Conservation (phyloP, 371 early-diverging fungal genomes). For the Mortierella sp. region DNA sequence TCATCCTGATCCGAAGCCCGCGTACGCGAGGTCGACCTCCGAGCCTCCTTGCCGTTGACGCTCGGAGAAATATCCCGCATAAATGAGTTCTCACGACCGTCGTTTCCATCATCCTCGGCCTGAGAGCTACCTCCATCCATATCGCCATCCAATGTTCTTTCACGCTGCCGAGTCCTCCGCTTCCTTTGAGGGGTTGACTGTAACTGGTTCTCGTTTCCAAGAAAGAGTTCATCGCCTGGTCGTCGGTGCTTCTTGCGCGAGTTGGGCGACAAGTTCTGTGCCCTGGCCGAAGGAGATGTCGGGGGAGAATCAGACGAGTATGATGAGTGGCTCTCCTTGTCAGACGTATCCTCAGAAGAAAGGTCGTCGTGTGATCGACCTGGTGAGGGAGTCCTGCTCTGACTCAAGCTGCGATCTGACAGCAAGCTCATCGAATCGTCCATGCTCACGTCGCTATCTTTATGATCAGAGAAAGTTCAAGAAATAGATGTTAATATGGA, state of each 20-base stretch:
- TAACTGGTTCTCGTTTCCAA: conserved; percentile 21
- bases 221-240: conserved; percentile 46
- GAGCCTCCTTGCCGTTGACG: conserved; percentile 20
- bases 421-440: conserved; percentile 46
- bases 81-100: conserved; percentile 7
- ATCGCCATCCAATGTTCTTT: conserved; percentile 26
- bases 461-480: neutral
- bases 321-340: conserved; percentile 31
- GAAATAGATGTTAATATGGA: neutral
- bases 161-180: neutral
- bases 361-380: conserved; percentile 18
- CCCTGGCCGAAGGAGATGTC: neutral
- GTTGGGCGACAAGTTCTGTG: conserved; percentile 25
- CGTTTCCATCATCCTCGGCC: conserved; percentile 28
- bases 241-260: conserved; percentile 33
- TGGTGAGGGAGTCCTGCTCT: conserved; percentile 37
- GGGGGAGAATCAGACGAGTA: conserved; percentile 25
- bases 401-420: conserved; percentile 34
- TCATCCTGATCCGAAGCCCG: conserved; percentile 39
- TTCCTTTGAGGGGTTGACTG: conserved; percentile 2
- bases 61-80: conserved; percentile 28
- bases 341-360: conserved; percentile 42
- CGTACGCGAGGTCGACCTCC: conserved; percentile 23
- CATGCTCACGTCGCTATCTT: conserved; percentile 46
- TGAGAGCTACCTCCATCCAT: conserved; percentile 35